Base-by-base conservation (phyloP, 2,329 filamentous ascomycete species). In the Fusarium vanettenii region DNA sequence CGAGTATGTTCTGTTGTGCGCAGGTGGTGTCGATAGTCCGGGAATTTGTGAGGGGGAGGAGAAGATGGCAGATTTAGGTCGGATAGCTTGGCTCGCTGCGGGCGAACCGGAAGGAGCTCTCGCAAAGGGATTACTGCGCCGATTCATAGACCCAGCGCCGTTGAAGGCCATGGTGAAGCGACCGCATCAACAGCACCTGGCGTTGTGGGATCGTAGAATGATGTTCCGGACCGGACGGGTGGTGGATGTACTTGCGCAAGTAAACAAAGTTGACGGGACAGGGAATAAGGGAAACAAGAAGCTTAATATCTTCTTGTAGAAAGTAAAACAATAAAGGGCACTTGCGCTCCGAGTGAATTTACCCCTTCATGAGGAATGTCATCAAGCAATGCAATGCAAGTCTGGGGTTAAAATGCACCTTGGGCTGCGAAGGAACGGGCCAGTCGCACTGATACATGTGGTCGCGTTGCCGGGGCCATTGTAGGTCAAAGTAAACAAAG, bases 121-220 rank as follows among this genome's bases (percentile, higher is more conserved):
- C 70, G 89, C 88, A 81, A 98, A 97, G 18, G 94, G 93, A 84
- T 94, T 96, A 81, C 91, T 93, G 79, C 95, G 92, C 86, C 92
- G 94, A 81, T 92, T 90, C 77, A 92, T 90, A 83, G 81, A 79
- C 71, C 78, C 77, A 67, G 79, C 81, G 73, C 76, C 68, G 69
- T 81, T 80, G 70, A 82, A 84, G 61, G 83, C 78, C 83, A 85
- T 85, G 45, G 66, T 71, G 48, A 66, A 64, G 66, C 43, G 71
- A 73, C 66, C 64, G 70, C 79, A 80, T 80, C 71, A 78, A 80
- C 75, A 67, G 70, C 76, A 71, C 60, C 70, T 69, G 70, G 71
- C 75, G 68, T 72, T 63, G 75, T 65, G 65, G 43, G 60, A 62
- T 67, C 52, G 72, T 56, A 68, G 55, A 60, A 71, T 59, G 66